A percentile compares a stretch with the other conserved stretches of the same genome.
These are phyloP conservation scores for Ceratobasidium sp. DNA, from an alignment of 1,284 basidiomycete species.

Conservation along the genomic window DNA sequence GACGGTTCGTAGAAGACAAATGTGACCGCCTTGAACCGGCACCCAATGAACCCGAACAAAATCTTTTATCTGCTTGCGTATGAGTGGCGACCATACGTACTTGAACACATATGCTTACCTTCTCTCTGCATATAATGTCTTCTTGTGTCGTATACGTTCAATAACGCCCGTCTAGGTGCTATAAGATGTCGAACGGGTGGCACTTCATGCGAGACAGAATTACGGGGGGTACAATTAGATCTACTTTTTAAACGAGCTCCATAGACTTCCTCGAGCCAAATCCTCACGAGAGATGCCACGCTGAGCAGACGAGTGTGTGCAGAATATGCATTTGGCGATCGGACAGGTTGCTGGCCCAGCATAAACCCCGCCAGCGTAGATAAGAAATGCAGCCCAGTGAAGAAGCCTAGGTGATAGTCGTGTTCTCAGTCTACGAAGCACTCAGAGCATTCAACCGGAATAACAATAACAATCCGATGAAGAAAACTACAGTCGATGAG, in stretches of 20 bases:
- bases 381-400: not conserved
- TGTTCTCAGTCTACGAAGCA: not conserved
- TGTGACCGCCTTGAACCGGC: not conserved
- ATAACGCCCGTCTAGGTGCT: not conserved
- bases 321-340: constrained; percentile 30
- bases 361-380: constrained; percentile 19
- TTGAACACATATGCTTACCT: constrained; percentile 16
- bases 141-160: not conserved
- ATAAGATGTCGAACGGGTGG: not conserved
- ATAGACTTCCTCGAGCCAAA: constrained; percentile 8
- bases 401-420: not conserved
- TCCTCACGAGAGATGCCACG: constrained; percentile 28
- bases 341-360: constrained; percentile 22
- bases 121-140: not conserved
- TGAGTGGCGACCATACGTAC: not conserved
- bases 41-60: not conserved
- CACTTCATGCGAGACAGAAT: not conserved
- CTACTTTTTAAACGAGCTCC: not conserved
- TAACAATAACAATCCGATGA: constrained; percentile 19
- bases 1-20: too few relatives aligned
- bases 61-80: constrained; percentile 1
- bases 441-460: constrained; percentile 31
- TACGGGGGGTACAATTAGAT: not conserved
- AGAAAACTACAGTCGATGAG: not conserved
- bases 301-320: constrained; percentile 31